Evolutionary conservation across 2,329 filamentous ascomycete species (phyloP).

Genomic region (Colletotrichum liriopes): DNA sequence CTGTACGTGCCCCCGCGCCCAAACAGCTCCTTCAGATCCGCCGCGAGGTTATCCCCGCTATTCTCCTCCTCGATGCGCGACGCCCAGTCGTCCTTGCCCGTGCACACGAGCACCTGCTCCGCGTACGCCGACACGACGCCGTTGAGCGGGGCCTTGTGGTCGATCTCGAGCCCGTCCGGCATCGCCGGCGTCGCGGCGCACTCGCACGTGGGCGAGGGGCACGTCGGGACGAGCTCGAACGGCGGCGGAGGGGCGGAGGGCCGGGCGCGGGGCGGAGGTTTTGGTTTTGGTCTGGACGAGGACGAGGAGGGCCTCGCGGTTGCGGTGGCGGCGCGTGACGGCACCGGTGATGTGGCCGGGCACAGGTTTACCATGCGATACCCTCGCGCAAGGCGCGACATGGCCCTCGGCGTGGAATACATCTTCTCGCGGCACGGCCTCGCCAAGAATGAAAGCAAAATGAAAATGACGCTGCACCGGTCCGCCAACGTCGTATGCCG

Average conservation of each 20-base stretch:
- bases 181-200: conserved; percentile 78
- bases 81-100: conserved; percentile 84
- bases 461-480: neutral
- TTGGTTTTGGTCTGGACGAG: neutral
- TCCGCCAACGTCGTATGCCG: neutral
- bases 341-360: neutral
- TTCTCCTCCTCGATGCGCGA: conserved; percentile 89
- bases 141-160: conserved; percentile 78
- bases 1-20: conserved; percentile 76
- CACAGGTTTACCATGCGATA: neutral
- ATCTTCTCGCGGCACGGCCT: neutral
- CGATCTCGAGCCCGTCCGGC: conserved; percentile 81
- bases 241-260: conserved; percentile 42
- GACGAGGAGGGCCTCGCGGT: conserved; percentile 7
- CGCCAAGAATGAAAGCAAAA: too few species aligned
- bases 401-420: conserved; percentile 13
- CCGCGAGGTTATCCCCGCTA: conserved; percentile 75
- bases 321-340: neutral
- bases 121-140: conserved; percentile 84
- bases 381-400: conserved; percentile 19
- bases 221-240: conserved; percentile 67
- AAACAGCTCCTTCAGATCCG: conserved; percentile 80
- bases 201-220: conserved; percentile 82
- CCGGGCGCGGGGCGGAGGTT: conserved; percentile 10
- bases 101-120: conserved; percentile 88